Conservation (phyloP, 176 grass and related monocot genomes). For the barley (Hordeum vulgare) region DNA sequence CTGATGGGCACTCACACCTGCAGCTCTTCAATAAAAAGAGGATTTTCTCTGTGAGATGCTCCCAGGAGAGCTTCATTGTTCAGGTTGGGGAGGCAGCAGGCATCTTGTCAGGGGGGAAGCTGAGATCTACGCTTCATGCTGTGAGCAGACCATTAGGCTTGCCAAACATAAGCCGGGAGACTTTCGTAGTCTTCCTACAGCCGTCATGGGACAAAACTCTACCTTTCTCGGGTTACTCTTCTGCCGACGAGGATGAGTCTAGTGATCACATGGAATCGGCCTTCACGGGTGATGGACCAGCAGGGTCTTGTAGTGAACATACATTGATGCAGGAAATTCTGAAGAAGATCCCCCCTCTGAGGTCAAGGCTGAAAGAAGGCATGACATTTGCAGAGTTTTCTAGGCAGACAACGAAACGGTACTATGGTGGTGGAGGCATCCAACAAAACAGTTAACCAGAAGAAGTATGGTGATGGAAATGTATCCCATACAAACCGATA, state of each 20-base stretch:
- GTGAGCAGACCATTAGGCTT: conserved; percentile 45
- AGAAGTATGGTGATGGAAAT: background rate
- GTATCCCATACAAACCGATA: background rate
- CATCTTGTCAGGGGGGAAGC: conserved; percentile 67
- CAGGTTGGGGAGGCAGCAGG: conserved; percentile 81
- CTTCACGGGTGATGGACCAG: background rate
- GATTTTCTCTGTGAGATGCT: conserved; percentile 58
- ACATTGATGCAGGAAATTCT: conserved; percentile 41
- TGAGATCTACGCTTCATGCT: conserved; percentile 76
- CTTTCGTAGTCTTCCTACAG: conserved; percentile 82
- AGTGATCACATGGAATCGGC: conserved; percentile 8
- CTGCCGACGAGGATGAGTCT: conserved; percentile 36
- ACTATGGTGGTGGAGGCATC: conserved; percentile 66
- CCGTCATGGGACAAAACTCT: conserved; percentile 79
- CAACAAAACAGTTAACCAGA: conserved; percentile 44
- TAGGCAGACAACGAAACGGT: conserved; percentile 80
- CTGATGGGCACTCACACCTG: conserved; percentile 50
- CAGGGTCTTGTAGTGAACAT: background rate
- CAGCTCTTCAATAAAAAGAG: conserved; percentile 57
- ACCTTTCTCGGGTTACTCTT: conserved; percentile 19
- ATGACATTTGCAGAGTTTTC: conserved; percentile 97
- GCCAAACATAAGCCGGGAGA: conserved; percentile 62
- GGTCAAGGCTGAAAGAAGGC: conserved; percentile 59
- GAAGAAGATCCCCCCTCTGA: conserved; percentile 56
- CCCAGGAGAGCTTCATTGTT: conserved; percentile 65